Evolutionary conservation across 2,329 filamentous ascomycete genomes (phyloP), one percentile per base, ranked within the genome.

Genomic region (Phyllosticta capitalensis): DNA sequence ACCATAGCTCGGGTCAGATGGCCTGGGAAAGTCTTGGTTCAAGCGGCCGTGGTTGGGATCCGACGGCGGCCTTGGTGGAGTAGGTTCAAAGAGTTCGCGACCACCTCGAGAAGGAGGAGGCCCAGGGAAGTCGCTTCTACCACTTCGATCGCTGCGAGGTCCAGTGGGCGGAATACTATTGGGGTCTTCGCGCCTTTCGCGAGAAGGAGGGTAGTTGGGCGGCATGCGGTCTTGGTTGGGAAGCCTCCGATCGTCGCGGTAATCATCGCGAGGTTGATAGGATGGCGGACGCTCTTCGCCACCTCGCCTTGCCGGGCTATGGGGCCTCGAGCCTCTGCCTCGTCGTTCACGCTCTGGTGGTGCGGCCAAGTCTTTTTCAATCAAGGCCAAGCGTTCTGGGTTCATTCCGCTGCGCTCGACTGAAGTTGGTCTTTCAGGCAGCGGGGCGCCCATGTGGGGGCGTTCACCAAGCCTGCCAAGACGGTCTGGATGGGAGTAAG

Each of bases 101-200:
- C 65, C 63, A 26, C 69, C 67, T 24, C 63, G 64, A 4, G 69
- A 59, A 59, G 65, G 54, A 4, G 61, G 49, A 6, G 58, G 49
- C 3, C 56, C 58, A 14, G 61, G n/a, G 45, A 65, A 58, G 22
- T 73, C 71, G 28, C 64, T 66, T 52, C 78, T 73, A 56, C 75
- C 75, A 55, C 52, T 17, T 28, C 58, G 58, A 7, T 60, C 54
- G 28, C 72, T 72, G 60, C 80, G 78, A 57, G 82, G 82, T 17
- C 81, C 81, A 20, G 77, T 78, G 5, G 82, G 82, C 52, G 80
- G 73, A 45, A 67, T 68, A 24, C 73, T 71, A 54, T 75, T 73
- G 10, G 68, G 63, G n/a, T 71, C 71, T 7, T 73, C 69, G 22
- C 71, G 68, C 26, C 70, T 68, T 59, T 75, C 79, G 63, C 73